Conservation (phyloP, 2,329 filamentous ascomycete genomes). For the Penicillium sp. region DNA sequence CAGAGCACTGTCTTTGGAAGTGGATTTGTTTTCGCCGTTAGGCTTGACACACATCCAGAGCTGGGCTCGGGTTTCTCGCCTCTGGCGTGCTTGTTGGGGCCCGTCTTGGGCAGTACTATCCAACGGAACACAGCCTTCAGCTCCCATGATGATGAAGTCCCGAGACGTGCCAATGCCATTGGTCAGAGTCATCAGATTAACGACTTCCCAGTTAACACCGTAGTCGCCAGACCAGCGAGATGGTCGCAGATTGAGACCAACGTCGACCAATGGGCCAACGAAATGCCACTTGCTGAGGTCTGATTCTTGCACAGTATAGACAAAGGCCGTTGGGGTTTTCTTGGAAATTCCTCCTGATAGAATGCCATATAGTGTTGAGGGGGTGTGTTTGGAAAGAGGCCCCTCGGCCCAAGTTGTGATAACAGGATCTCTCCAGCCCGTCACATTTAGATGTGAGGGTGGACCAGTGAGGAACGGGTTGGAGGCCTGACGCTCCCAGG, state of each 20-base stretch:
- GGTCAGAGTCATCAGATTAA: conserved; percentile 39
- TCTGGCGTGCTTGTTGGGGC: conserved; percentile 9
- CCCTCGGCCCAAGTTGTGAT: conserved; percentile 18
- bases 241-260: conserved; percentile 33
- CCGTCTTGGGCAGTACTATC: conserved; percentile 1
- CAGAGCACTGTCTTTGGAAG: conserved; percentile 9
- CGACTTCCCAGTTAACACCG: conserved; percentile 47
- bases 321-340: conserved; percentile 40
- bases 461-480: conserved; percentile 36
- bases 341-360: conserved; percentile 42
- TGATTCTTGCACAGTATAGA: conserved; percentile 38
- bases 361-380: conserved; percentile 37
- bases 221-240: conserved; percentile 45
- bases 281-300: conserved; percentile 42
- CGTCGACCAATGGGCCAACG: conserved; percentile 37
- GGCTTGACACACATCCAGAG: conserved; percentile 41
- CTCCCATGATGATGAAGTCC: conserved; percentile 41
- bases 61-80: conserved; percentile 27
- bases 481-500: conserved; percentile 28
- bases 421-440: conserved; percentile 39
- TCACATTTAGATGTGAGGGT: conserved; percentile 29
- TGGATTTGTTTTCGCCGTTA: background rate
- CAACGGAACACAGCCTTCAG: conserved; percentile 35
- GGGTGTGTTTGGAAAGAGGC: conserved; percentile 1
- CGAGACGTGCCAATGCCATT: conserved; percentile 23